Evolutionary conservation across 371 early-diverging fungal species (phyloP).

Genomic region (Mucor sp.): DNA sequence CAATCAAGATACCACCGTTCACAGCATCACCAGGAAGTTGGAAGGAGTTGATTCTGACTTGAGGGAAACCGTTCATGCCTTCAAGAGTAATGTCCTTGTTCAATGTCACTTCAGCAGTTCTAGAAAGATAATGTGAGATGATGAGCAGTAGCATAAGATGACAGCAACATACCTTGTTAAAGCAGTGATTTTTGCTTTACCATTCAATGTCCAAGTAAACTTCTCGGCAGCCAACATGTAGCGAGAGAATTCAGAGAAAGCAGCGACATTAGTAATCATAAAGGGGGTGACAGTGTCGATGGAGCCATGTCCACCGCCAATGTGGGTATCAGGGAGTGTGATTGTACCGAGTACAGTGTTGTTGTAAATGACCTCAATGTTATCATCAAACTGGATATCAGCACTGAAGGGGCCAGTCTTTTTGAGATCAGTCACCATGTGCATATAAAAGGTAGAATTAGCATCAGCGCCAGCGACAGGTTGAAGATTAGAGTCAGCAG

Average conservation of each 20-base stretch:
- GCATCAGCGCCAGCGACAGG: slow-evolving; percentile 18
- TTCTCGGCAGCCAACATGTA: slow-evolving; percentile 48
- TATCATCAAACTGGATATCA: slow-evolving; percentile 51
- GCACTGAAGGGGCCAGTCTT: slow-evolving; percentile 64
- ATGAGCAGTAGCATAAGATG: slow-evolving; percentile 40
- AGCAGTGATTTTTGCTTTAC: slow-evolving; percentile 43
- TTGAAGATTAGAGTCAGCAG: slow-evolving; percentile 21
- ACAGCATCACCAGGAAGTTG: slow-evolving; percentile 61
- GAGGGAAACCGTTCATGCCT: slow-evolving; percentile 62
- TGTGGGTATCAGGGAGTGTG: slow-evolving; percentile 44
- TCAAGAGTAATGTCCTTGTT: slow-evolving; percentile 38
- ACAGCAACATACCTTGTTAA: slow-evolving; percentile 43
- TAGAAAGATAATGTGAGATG: slow-evolving; percentile 42
- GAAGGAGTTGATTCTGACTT: slow-evolving; percentile 57
- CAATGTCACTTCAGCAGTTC: slow-evolving; percentile 44
- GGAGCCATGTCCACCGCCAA: slow-evolving; percentile 43
- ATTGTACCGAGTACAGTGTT: slow-evolving; percentile 53
- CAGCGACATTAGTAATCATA: slow-evolving; percentile 45
- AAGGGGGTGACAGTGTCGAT: slow-evolving; percentile 49
- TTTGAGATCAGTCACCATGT: slow-evolving; percentile 32
- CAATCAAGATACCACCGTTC: slow-evolving; percentile 59
- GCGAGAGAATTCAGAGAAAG: slow-evolving; percentile 49
- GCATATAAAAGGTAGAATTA: slow-evolving; percentile 43
- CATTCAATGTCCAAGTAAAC: slow-evolving; percentile 43
- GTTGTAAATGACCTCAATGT: slow-evolving; percentile 48